Percentiles rank a stretch among this genome's conserved stretches.
Evolutionary conservation across 805 yeast genomes (phyloP).

Genomic region (Candida qinlingensis): DNA sequence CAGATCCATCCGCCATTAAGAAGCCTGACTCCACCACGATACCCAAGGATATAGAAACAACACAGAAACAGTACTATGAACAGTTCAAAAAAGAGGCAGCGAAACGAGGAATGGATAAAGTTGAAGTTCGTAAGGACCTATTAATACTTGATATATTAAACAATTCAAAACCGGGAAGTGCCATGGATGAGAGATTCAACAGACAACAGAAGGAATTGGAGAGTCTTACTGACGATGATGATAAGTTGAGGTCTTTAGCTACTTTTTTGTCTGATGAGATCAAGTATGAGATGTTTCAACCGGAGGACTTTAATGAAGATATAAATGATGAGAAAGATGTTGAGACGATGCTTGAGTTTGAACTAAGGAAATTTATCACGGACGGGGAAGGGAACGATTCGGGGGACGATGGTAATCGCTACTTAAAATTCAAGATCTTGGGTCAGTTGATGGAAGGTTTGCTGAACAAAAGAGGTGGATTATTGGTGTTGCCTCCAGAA

Average conservation of each 20-base stretch:
- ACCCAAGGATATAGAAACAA: neutral
- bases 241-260: constrained; percentile 10
- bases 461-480: constrained; percentile 4
- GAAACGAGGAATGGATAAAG: constrained; percentile 1
- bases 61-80: neutral
- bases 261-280: constrained; percentile 16
- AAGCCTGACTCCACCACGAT: too few species aligned
- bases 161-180: constrained; percentile 17
- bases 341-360: constrained; percentile 16
- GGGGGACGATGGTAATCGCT: neutral
- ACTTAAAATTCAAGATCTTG: constrained; percentile 15
- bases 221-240: constrained; percentile 6
- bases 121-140: constrained; percentile 11
- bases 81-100: neutral
- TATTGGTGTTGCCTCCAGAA: constrained; percentile 27
- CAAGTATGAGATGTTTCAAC: constrained; percentile 8
- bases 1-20: too few species aligned
- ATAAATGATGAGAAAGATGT: constrained; percentile 2
- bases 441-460: constrained; percentile 12
- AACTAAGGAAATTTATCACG: constrained; percentile 8
- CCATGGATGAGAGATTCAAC: constrained; percentile 17
- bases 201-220: constrained; percentile 9
- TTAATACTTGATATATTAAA: constrained; percentile 17
- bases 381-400: constrained; percentile 5
- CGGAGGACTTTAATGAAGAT: constrained; percentile 2